phyloP scores from a whole-genome alignment of 441 rosid species.

The Metrosideros polymorpha region DNA sequence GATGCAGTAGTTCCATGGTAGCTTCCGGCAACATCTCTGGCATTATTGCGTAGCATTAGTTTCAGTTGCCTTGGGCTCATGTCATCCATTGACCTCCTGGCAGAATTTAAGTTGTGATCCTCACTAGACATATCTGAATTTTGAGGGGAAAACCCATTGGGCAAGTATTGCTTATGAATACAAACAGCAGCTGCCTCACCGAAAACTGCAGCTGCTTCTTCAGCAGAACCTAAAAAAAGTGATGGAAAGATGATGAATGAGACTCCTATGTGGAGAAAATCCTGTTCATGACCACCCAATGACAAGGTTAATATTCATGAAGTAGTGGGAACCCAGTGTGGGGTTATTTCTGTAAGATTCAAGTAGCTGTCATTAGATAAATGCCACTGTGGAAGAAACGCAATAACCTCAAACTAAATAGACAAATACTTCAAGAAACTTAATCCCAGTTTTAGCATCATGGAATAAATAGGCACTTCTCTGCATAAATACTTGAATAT shows the following conservation, averaged over 20 bases:
- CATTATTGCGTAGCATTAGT: conserved; percentile 54
- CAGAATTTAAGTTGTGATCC: conserved; percentile 36
- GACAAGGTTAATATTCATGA: not conserved
- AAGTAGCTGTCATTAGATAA: not conserved
- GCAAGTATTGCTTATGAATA: conserved; percentile 70
- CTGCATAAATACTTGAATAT: not conserved
- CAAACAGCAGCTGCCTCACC: conserved; percentile 79
- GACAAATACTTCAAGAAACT: not conserved
- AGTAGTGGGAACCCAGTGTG: not conserved
- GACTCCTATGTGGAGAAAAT: not conserved
- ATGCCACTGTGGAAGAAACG: not conserved
- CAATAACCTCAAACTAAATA: not conserved
- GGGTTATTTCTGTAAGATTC: not conserved
- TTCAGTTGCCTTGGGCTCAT: conserved; percentile 61
- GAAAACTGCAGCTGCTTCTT: conserved; percentile 73
- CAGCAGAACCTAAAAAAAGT: conserved; percentile 64
- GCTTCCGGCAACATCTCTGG: conserved; percentile 63
- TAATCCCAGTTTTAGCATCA: not conserved
- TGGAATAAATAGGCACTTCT: not conserved
- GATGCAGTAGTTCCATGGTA: conserved; percentile 25
- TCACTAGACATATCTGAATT: conserved; percentile 37
- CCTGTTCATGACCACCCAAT: not conserved
- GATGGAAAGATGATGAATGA: not conserved
- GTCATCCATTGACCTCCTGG: conserved; percentile 46
- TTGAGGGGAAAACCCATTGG: conserved; percentile 34